These are phyloP conservation scores for Dothideomycetes sp. DNA, from an alignment of 2,329 filamentous ascomycete genomes.

Conservation along the genomic window DNA sequence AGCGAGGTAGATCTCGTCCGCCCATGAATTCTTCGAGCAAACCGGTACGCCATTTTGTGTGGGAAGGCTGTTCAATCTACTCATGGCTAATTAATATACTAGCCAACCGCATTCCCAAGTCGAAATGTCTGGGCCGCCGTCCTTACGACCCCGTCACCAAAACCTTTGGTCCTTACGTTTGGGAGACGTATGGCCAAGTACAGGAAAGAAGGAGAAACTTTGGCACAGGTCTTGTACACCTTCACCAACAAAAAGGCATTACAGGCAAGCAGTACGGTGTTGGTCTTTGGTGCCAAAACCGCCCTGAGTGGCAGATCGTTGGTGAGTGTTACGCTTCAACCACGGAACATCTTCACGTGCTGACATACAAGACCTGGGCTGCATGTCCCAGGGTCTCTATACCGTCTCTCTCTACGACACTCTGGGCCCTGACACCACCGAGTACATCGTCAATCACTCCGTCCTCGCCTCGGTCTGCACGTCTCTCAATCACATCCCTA, in stretches of 20 bases:
- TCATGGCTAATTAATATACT: background rate
- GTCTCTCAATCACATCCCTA: conserved; percentile 71
- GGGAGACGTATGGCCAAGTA: conserved; percentile 76
- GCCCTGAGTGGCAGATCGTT: conserved; percentile 80
- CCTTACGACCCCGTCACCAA: conserved; percentile 68
- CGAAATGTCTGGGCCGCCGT: conserved; percentile 69
- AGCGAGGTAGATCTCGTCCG: conserved; percentile 46
- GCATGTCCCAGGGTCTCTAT: conserved; percentile 78
- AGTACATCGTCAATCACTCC: conserved; percentile 93
- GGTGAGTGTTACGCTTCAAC: conserved; percentile 36
- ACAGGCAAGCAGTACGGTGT: conserved; percentile 60
- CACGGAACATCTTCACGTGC: conserved; percentile 7
- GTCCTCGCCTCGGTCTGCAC: conserved; percentile 65
- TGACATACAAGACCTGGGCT: conserved; percentile 59
- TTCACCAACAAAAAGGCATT: conserved; percentile 66
- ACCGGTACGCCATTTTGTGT: conserved; percentile 36
- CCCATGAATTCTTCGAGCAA: conserved; percentile 72
- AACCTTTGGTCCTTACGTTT: conserved; percentile 67
- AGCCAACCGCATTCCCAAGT: conserved; percentile 53
- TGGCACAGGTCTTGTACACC: conserved; percentile 73
- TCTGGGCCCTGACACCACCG: conserved; percentile 78
- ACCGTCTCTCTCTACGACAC: conserved; percentile 95
- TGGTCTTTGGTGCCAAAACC: conserved; percentile 79
- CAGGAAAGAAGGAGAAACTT: conserved; percentile 71
- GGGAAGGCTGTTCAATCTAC: background rate